These are phyloP conservation scores for Syzygium grande DNA, from an alignment of 345 rosid species.

Conservation along the genomic window DNA sequence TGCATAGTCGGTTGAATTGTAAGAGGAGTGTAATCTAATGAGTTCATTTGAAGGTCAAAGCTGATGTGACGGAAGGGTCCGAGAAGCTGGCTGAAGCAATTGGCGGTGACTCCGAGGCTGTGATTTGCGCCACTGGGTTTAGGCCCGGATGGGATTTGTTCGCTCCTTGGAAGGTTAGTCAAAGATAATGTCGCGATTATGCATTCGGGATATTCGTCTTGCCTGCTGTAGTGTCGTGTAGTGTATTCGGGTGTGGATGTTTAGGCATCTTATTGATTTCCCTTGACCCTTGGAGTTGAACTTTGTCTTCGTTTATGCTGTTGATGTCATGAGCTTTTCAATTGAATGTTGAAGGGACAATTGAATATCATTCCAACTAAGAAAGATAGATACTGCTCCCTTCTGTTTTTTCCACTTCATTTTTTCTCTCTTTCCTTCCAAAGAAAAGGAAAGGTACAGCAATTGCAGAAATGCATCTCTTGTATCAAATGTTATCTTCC, in stretches of 20 bases:
- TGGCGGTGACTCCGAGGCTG: conserved; percentile 79
- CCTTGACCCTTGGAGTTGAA: background rate
- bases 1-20: background rate
- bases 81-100: conserved; percentile 72
- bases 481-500: background rate
- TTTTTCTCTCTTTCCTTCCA: background rate
- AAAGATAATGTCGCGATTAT: background rate
- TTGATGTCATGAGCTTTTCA: background rate
- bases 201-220: background rate
- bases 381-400: background rate
- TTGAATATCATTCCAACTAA: background rate
- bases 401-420: background rate
- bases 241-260: background rate
- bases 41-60: conserved; percentile 52
- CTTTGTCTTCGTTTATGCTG: background rate
- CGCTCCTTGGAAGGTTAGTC: conserved; percentile 75
- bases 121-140: conserved; percentile 83
- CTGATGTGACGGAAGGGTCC: conserved; percentile 82
- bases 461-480: background rate
- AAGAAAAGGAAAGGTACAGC: background rate
- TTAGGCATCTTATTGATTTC: background rate
- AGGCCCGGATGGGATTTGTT: conserved; percentile 70
- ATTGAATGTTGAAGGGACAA: background rate
- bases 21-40: background rate
- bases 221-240: background rate